Evolutionary conservation across 352 stramenopile genomes (phyloP).

Genomic region (Pythium graminicola): DNA sequence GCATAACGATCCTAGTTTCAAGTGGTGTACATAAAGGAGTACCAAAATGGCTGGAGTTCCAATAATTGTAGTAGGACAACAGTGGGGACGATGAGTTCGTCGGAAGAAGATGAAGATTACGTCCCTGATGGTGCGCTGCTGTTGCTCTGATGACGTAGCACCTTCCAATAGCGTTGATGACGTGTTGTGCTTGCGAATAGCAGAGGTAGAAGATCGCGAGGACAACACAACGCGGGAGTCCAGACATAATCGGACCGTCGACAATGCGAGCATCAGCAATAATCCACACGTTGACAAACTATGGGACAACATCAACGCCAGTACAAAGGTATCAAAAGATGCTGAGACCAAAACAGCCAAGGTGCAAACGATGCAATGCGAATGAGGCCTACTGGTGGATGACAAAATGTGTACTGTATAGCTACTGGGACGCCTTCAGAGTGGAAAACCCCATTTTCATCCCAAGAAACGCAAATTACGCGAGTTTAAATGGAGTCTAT

Average conservation of each 20-base stretch:
- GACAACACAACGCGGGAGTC: too few relatives aligned
- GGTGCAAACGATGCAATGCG: conserved; percentile 17
- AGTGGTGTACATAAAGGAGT: too few relatives aligned
- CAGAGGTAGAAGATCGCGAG: conserved; percentile 7
- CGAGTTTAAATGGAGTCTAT: conserved; percentile 64
- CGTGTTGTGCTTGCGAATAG: not conserved
- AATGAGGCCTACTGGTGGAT: not conserved
- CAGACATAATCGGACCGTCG: not conserved
- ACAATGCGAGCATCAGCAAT: conserved; percentile 21
- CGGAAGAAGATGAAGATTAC: conserved; percentile 63
- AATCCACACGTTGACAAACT: conserved; percentile 37
- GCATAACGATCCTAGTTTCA: too few relatives aligned
- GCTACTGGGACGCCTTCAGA: conserved; percentile 48
- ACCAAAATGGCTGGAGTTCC: too few relatives aligned
- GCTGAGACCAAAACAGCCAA: conserved; percentile 44
- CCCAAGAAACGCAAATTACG: conserved; percentile 59
- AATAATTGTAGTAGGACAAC: not conserved
- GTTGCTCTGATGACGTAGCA: too few relatives aligned
- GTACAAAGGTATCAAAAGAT: conserved; percentile 45
- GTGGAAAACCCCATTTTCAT: conserved; percentile 36
- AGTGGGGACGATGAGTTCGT: conserved; percentile 43
- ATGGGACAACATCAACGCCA: conserved; percentile 63
- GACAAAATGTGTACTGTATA: conserved; percentile 11
- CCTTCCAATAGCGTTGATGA: too few relatives aligned
- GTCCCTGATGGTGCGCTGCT: conserved; percentile 42